phyloP scores from a whole-genome alignment of 2,329 filamentous ascomycete genomes.

The Calonectria montana region DNA sequence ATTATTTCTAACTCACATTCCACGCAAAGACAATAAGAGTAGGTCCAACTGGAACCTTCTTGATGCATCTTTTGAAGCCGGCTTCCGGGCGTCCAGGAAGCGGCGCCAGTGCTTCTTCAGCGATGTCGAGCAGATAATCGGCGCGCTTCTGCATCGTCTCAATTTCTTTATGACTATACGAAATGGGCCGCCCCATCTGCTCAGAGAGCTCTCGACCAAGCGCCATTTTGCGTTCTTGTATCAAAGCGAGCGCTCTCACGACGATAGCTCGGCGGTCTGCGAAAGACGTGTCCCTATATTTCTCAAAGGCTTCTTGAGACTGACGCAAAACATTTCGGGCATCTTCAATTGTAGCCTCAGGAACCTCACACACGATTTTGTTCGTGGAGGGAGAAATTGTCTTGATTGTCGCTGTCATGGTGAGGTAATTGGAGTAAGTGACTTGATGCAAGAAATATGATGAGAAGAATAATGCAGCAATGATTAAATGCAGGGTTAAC shows the following conservation, averaged over 20 bases:
- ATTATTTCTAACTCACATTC: slow-evolving; percentile 74
- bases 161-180: slow-evolving; percentile 85
- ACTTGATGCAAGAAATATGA: neutral
- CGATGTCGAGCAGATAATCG: slow-evolving; percentile 86
- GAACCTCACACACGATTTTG: slow-evolving; percentile 81
- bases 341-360: slow-evolving; percentile 76
- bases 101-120: slow-evolving; percentile 80
- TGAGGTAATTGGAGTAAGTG: slow-evolving; percentile 28
- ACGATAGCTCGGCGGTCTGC: slow-evolving; percentile 82
- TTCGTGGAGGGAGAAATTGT: slow-evolving; percentile 94
- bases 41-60: slow-evolving; percentile 86
- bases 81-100: slow-evolving; percentile 83
- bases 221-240: slow-evolving; percentile 78
- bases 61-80: slow-evolving; percentile 89
- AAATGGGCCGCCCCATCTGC: slow-evolving; percentile 93
- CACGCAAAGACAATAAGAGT: slow-evolving; percentile 91
- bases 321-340: slow-evolving; percentile 72
- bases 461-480: neutral
- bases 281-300: slow-evolving; percentile 79
- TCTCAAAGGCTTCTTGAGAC: slow-evolving; percentile 77
- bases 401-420: slow-evolving; percentile 70
- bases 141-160: slow-evolving; percentile 85
- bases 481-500: neutral
- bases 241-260: slow-evolving; percentile 77
- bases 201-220: slow-evolving; percentile 85